A percentile compares a stretch with the other conserved stretches of the same genome.
phyloP scores from a whole-genome alignment of 768 basidiomycete species.

The Lentinula guzmanii region DNA sequence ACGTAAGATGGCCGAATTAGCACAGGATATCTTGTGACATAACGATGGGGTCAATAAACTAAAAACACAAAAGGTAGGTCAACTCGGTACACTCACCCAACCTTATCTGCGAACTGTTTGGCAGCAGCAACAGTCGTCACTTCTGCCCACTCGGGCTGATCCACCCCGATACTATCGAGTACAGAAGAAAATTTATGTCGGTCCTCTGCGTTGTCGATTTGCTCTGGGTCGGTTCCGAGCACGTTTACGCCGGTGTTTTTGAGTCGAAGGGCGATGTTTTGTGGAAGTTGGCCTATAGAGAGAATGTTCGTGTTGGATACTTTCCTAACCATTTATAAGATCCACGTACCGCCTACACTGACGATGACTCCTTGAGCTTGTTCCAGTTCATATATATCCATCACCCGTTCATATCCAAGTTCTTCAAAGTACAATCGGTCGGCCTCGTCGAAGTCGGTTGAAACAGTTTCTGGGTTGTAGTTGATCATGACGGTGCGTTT shows the following conservation, averaged over 20 bases:
- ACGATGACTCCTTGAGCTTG: slow-evolving; percentile 90
- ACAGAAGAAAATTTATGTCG: slow-evolving; percentile 99
- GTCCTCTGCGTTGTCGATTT: slow-evolving; percentile 97
- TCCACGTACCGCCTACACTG: slow-evolving; percentile 81
- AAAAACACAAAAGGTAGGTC: not conserved
- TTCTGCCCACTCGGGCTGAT: slow-evolving; percentile 96
- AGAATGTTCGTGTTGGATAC: not conserved
- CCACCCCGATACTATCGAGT: slow-evolving; percentile 90
- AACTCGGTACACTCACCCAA: slow-evolving; percentile 46
- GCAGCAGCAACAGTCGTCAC: slow-evolving; percentile 85
- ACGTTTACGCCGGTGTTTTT: slow-evolving; percentile 90
- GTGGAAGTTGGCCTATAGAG: slow-evolving; percentile 81
- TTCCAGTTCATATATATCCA: slow-evolving; percentile 99
- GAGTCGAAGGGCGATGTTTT: slow-evolving; percentile 96
- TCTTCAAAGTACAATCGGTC: slow-evolving; percentile 98
- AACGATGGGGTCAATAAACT: not conserved
- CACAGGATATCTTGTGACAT: slow-evolving; percentile 73
- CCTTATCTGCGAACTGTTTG: slow-evolving; percentile 83
- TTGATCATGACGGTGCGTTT: slow-evolving; percentile 98
- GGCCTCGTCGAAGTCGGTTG: slow-evolving; percentile 99
- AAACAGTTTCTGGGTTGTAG: slow-evolving; percentile 99
- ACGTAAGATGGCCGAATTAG: slow-evolving; percentile 98
- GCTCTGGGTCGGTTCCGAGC: slow-evolving; percentile 90
- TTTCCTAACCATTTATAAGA: not conserved
- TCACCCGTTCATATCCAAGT: slow-evolving; percentile 94